Conservation (phyloP, 2,329 filamentous ascomycete species). For the Pezizomycotina sp. region DNA sequence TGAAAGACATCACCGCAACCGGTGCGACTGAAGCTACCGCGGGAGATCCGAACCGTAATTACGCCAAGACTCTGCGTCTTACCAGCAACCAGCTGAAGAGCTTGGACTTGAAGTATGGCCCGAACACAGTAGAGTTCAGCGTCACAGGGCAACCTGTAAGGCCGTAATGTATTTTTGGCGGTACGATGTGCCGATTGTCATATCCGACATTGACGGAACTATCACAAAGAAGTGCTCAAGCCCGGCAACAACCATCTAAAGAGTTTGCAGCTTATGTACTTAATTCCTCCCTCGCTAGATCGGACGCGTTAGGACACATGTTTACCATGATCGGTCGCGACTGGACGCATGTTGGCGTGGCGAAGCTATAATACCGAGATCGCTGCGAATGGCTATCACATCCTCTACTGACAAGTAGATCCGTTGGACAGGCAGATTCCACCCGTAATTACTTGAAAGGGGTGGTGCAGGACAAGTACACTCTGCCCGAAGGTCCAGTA, state of each 20-base stretch:
- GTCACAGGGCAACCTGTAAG: constrained; percentile 80
- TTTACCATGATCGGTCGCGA: constrained; percentile 92
- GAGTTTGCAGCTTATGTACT: constrained; percentile 6
- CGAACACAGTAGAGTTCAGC: constrained; percentile 88
- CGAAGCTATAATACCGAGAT: constrained; percentile 96
- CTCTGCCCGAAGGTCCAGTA: constrained; percentile 73
- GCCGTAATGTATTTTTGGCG: constrained; percentile 92
- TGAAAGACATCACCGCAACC: not conserved
- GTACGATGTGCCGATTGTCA: constrained; percentile 80
- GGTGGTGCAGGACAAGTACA: constrained; percentile 73
- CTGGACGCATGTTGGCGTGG: constrained; percentile 93
- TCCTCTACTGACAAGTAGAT: constrained; percentile 93
- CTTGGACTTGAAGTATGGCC: constrained; percentile 63
- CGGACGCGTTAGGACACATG: constrained; percentile 83
- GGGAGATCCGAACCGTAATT: constrained; percentile 48
- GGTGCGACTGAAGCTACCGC: constrained; percentile 2
- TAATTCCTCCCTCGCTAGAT: constrained; percentile 32
- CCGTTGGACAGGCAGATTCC: constrained; percentile 80
- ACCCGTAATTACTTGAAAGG: constrained; percentile 81
- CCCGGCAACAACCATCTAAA: too few relatives aligned
- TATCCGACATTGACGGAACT: constrained; percentile 95
- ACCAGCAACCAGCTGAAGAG: constrained; percentile 91
- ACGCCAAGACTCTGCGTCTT: constrained; percentile 86
- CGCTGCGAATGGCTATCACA: constrained; percentile 88
- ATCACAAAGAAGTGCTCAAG: constrained; percentile 57